Evolutionary conservation across 2,329 filamentous ascomycete genomes (phyloP), one percentile per base, ranked within the genome.

Genomic region (Diaporthe amygdali): DNA sequence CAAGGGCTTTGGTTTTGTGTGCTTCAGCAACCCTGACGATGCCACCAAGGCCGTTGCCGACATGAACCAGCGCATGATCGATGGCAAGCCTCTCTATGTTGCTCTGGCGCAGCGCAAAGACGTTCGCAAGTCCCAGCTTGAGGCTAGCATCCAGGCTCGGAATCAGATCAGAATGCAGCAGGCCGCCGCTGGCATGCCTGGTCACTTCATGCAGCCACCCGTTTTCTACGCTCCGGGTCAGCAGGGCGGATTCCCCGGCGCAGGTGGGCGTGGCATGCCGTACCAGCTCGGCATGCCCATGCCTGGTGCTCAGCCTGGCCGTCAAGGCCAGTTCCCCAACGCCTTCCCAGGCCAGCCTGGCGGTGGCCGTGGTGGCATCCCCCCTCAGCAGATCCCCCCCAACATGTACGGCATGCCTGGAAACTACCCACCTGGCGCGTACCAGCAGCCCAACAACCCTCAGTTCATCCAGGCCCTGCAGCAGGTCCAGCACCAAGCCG

Each of bases 21-120:
- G 96, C 93, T 99, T 99, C 89, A 96, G 94, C 90, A 98, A 97
- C 89, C 95, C 96, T 73, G 96, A 99, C 79, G 96, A 99, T 83
- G 96, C 96, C 76, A 98, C 96, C 86, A 98, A 98, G 91, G 96
- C 96, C 75, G 96, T 99, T 75, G 95, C 95, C 73, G 96, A 99
- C 85, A 98, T 98, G 94, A 99, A 99, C 89, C 96, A 98, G 89
- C 95, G 96, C 84, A 99, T 99, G 96, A 89, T 98, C 77, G 93
- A 95, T 83, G 90, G 90, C 86, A 99, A 99, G 91, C 96, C 96
- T 71, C 89, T 99, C 73, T 99, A 99, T 81, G 96, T 99, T 79
- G 96, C 96, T 78, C 91, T 99, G 76, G 96, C 96, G 75, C 96
- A 99, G 89, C 96, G 96, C 86, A 99, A 99, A 91, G 96, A 99